Conservation (phyloP, 768 basidiomycete species). For the Cystofilobasidium macerans region DNA sequence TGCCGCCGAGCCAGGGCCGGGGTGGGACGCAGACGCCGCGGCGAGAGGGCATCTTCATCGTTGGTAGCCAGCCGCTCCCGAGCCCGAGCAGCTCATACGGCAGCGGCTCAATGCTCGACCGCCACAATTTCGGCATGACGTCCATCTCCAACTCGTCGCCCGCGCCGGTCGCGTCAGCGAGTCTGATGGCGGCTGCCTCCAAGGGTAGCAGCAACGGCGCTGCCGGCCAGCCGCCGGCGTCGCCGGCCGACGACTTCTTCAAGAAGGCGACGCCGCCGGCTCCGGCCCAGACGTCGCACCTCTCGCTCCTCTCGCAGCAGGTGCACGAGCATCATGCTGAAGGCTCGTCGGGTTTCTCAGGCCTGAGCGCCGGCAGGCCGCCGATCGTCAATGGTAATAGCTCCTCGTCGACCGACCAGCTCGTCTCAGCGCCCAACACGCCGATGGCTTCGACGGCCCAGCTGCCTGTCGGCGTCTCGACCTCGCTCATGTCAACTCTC, state of each 20-base stretch:
- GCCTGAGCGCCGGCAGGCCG: slow-evolving; percentile 41
- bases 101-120: slow-evolving; percentile 67
- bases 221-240: neutral
- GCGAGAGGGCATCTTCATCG: slow-evolving; percentile 69
- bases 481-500: slow-evolving; percentile 28
- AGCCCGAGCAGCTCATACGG: slow-evolving; percentile 56
- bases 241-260: slow-evolving; percentile 28
- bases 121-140: slow-evolving; percentile 83
- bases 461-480: slow-evolving; percentile 34
- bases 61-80: slow-evolving; percentile 84
- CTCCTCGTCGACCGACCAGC: neutral
- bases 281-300: slow-evolving; percentile 27
- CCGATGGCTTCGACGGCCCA: slow-evolving; percentile 27
- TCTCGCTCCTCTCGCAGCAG: slow-evolving; percentile 40
- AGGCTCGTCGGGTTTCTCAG: slow-evolving; percentile 44
- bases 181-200: neutral
- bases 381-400: too few relatives aligned
- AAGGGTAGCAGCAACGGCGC: neutral
- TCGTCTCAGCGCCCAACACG: slow-evolving; percentile 7
- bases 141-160: slow-evolving; percentile 49
- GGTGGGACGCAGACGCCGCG: slow-evolving; percentile 95
- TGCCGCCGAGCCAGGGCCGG: slow-evolving; percentile 74
- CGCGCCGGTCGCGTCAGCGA: slow-evolving; percentile 2
- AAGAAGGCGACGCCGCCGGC: slow-evolving; percentile 36
- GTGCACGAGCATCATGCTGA: slow-evolving; percentile 8